Conservation (phyloP, 1,284 basidiomycete genomes). For the Rhodotorula mucilaginosa region DNA sequence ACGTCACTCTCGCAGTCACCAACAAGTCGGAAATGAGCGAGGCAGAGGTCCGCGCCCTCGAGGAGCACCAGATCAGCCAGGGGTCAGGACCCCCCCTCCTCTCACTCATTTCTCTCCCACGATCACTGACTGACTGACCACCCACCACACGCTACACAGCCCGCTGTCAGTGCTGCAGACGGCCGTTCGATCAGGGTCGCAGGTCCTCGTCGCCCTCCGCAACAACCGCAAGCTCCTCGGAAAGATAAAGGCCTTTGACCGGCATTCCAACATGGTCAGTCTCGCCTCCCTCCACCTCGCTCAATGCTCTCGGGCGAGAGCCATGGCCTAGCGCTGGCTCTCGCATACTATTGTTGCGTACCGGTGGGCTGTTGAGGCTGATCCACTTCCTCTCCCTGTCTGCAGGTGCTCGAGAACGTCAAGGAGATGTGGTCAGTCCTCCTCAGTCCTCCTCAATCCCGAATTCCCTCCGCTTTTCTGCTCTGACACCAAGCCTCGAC, state of each 20-base stretch:
- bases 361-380: not conserved
- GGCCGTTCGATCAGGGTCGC: conserved; percentile 86
- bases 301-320: not conserved
- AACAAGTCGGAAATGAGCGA: conserved; percentile 93
- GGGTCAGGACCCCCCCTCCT: conserved; percentile 20
- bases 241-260: conserved; percentile 97
- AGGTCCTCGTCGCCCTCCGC: conserved; percentile 92
- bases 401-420: conserved; percentile 87
- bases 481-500: not conserved
- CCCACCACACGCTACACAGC: conserved; percentile 17
- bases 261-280: conserved; percentile 95
- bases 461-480: too few relatives aligned
- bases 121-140: not conserved
- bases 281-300: not conserved
- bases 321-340: not conserved
- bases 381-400: too few relatives aligned
- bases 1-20: conserved; percentile 9
- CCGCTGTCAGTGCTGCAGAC: conserved; percentile 97
- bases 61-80: conserved; percentile 96
- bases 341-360: too few relatives aligned
- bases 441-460: too few relatives aligned
- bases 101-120: not conserved
- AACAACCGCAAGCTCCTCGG: conserved; percentile 99
- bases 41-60: conserved; percentile 88
- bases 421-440: conserved; percentile 67